Evolutionary conservation across 179 eudicot species (phyloP), one percentile per base, ranked within the genome.

Genomic region (Corrigiola litoralis): DNA sequence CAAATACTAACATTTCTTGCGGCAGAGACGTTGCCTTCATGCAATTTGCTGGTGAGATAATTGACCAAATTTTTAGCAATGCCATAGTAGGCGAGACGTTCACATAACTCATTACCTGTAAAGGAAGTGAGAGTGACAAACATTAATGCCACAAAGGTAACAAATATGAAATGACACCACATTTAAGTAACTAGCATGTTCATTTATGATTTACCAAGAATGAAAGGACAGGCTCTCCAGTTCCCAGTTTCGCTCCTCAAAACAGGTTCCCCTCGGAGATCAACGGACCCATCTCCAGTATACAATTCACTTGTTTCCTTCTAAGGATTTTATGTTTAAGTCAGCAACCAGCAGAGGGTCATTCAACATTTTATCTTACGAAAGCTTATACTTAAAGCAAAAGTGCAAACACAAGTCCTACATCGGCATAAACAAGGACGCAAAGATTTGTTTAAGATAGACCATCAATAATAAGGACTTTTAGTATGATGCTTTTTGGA

Each of bases 281-380:
- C 74, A 41, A 51, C 61, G 49, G 78, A 74, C 36, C 78, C 78
- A 64, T 74, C 78, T 41, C 74, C 74, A 5, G 74, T 65, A 63
- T 74, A 73, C 16, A 14, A 29, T 41, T 44, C 66, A 34, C 37
- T 41, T 24, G 20, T 71, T 46, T 57, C 52, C 11, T 38, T 49
- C 69, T 71, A 28, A 23, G 45, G 25, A 41, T 17, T 23, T 9
- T 3, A 24, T n/a, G 18, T 37, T 17, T 25, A 23, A 31, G 29
- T 38, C 42, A 38, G 33, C 48, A 34, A 24, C 16, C 31, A 10
- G 14, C 18, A 44, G 21, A 31, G 12, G 6, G 12, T n/a, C n/a
- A n/a, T n/a, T n/a, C n/a, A n/a, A n/a, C n/a, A n/a, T n/a, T n/a
- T n/a, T n/a, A n/a, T n/a, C n/a, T n/a, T n/a, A n/a, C n/a, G n/a